These are phyloP conservation scores for Pterocarpus macrocarpus DNA, from an alignment of 306 rosid species.

Conservation along the genomic window DNA sequence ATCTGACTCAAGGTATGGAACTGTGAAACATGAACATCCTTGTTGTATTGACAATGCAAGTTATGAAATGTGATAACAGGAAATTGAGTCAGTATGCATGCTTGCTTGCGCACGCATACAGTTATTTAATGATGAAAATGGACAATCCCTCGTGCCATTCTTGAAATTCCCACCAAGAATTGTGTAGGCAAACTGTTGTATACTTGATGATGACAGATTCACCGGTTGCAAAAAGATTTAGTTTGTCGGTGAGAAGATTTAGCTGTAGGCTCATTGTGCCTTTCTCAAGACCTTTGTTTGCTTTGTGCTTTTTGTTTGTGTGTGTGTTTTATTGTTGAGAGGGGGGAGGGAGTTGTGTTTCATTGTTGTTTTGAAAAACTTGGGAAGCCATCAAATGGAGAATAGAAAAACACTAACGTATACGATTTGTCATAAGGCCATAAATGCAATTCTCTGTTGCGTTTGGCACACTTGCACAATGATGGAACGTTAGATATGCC, in stretches of 20 bases:
- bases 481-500: constrained; percentile 1
- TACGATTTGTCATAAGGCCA: neutral
- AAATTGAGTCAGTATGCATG: neutral
- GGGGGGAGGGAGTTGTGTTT: neutral
- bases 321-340: neutral
- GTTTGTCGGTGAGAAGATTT: neutral
- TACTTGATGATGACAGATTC: too few relatives aligned
- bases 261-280: neutral
- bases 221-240: neutral
- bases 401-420: neutral
- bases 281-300: neutral
- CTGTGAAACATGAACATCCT: constrained; percentile 14
- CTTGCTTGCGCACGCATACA: neutral
- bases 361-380: constrained; percentile 16
- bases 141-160: too few relatives aligned
- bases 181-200: too few relatives aligned
- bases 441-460: too few relatives aligned
- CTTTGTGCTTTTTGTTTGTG: neutral
- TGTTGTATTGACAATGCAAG: constrained; percentile 34
- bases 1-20: constrained; percentile 55
- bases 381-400: neutral
- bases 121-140: too few relatives aligned
- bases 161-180: too few relatives aligned
- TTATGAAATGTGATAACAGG: constrained; percentile 12
- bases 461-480: too few relatives aligned